phyloP scores from a whole-genome alignment of 2,329 filamentous ascomycete species.

The Colletotrichum gigasporum region DNA sequence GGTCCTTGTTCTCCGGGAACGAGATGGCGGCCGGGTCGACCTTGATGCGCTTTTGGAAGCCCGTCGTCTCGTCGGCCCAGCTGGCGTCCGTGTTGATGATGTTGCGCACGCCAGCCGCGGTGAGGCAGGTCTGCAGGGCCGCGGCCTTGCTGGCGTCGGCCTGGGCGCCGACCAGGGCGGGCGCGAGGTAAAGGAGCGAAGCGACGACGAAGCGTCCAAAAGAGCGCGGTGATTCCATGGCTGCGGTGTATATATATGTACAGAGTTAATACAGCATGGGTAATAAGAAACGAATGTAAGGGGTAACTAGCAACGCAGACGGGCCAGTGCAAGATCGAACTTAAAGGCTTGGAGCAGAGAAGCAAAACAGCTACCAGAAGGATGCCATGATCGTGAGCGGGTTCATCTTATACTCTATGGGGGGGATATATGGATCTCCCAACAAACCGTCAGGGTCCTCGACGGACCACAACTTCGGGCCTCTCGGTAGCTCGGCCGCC shows the following conservation, averaged over 20 bases:
- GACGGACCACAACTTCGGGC: neutral
- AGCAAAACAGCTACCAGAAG: neutral
- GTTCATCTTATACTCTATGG: slow-evolving; percentile 23
- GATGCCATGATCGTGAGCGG: neutral
- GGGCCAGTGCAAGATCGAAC: neutral
- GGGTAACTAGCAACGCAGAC: too few species aligned
- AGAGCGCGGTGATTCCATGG: slow-evolving; percentile 30
- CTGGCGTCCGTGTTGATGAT: slow-evolving; percentile 27
- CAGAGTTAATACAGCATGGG: neutral
- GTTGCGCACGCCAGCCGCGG: slow-evolving; percentile 26
- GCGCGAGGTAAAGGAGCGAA: slow-evolving; percentile 26
- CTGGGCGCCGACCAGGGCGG: slow-evolving; percentile 24
- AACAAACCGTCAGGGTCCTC: neutral
- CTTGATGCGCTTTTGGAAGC: slow-evolving; percentile 31
- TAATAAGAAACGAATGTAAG: slow-evolving; percentile 2
- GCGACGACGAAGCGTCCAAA: slow-evolving; percentile 31
- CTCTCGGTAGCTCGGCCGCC: neutral
- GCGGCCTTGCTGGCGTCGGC: slow-evolving; percentile 13
- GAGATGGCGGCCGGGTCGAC: slow-evolving; percentile 30
- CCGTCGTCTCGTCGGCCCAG: slow-evolving; percentile 24
- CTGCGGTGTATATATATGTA: neutral
- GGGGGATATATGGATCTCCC: neutral
- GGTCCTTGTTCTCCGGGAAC: slow-evolving; percentile 30
- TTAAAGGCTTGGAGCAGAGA: neutral
- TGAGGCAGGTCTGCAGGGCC: slow-evolving; percentile 28